A percentile compares a stretch with the other conserved stretches of the same genome.
Evolutionary conservation across 2,329 filamentous ascomycete genomes (phyloP).

Genomic region (Biscogniauxia mediterranea): DNA sequence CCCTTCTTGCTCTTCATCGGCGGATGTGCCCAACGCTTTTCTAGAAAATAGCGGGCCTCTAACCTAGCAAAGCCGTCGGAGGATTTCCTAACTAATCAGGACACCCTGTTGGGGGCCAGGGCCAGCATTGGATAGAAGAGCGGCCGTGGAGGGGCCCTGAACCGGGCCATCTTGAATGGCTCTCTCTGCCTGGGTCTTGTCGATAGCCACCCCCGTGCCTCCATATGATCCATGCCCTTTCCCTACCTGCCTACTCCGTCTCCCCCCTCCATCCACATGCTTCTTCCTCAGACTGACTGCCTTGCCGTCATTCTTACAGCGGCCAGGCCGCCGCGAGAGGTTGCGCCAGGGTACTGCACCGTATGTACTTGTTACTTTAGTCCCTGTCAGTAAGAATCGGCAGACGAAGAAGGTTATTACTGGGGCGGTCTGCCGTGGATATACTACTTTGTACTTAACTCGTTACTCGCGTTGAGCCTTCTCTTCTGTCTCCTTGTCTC

Average conservation of each 20-base stretch:
- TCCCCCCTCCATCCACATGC: conserved; percentile 26
- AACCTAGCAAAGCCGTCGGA: conserved; percentile 40
- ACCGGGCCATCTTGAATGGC: conserved; percentile 31
- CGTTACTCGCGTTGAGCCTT: not conserved
- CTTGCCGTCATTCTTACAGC: conserved; percentile 30
- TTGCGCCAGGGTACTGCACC: conserved; percentile 24
- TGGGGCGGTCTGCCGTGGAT: conserved; percentile 15
- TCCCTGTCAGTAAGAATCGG: conserved; percentile 27
- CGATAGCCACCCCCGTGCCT: conserved; percentile 29
- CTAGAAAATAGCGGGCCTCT: conserved; percentile 45
- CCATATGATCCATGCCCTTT: conserved; percentile 32
- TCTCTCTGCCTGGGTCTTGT: conserved; percentile 23
- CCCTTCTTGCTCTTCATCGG: conserved; percentile 38
- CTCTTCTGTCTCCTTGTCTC: not conserved
- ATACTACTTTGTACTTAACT: conserved; percentile 9
- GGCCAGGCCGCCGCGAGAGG: conserved; percentile 21
- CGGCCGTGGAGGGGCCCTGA: conserved; percentile 28
- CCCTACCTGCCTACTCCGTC: conserved; percentile 35
- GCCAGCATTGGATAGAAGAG: conserved; percentile 34
- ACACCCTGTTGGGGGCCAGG: conserved; percentile 38
- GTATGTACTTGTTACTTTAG: conserved; percentile 9
- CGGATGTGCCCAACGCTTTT: conserved; percentile 46
- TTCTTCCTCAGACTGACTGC: conserved; percentile 16
- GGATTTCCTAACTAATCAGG: conserved; percentile 46
- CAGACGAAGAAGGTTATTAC: conserved; percentile 29